Conservation (phyloP, 805 yeast species). For the Candida suzukii region DNA sequence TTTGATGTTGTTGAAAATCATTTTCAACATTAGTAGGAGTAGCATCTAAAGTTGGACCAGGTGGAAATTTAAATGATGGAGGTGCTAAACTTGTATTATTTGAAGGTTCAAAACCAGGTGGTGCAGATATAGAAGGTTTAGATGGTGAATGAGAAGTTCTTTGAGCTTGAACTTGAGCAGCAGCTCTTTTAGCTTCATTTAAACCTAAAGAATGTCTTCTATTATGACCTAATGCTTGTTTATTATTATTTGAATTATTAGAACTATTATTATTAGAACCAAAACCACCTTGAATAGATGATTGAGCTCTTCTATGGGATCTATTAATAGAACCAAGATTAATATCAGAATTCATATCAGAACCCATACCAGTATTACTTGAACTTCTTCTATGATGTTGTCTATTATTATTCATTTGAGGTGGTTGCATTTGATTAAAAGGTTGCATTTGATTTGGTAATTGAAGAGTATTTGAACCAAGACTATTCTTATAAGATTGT, state of each 20-base stretch:
- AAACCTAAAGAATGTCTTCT: constrained; percentile 91
- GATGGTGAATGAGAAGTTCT: constrained; percentile 34
- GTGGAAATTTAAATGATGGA: constrained; percentile 51
- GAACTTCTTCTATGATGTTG: constrained; percentile 25
- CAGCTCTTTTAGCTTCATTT: constrained; percentile 91
- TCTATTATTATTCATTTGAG: constrained; percentile 23
- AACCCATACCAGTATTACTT: constrained; percentile 11
- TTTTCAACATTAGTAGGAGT: too few relatives aligned
- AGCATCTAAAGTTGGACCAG: constrained; percentile 17
- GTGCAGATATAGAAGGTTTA: constrained; percentile 13
- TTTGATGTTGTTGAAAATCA: constrained; percentile 1
- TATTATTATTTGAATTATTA: constrained; percentile 14
- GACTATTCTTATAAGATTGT: background rate
- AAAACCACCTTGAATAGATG: constrained; percentile 3
- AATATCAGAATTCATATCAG: constrained; percentile 7
- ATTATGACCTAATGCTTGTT: constrained; percentile 57
- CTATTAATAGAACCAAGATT: constrained; percentile 13
- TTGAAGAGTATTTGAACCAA: constrained; percentile 6
- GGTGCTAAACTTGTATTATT: constrained; percentile 7
- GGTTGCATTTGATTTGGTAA: constrained; percentile 6
- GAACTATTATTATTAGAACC: background rate
- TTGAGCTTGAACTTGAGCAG: constrained; percentile 85
- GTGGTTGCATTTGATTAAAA: constrained; percentile 10
- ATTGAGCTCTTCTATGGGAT: constrained; percentile 44
- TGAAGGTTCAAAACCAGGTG: constrained; percentile 5